Conservation (phyloP, 1,139 yeast genomes). For the Magnusiomyces ingens region DNA sequence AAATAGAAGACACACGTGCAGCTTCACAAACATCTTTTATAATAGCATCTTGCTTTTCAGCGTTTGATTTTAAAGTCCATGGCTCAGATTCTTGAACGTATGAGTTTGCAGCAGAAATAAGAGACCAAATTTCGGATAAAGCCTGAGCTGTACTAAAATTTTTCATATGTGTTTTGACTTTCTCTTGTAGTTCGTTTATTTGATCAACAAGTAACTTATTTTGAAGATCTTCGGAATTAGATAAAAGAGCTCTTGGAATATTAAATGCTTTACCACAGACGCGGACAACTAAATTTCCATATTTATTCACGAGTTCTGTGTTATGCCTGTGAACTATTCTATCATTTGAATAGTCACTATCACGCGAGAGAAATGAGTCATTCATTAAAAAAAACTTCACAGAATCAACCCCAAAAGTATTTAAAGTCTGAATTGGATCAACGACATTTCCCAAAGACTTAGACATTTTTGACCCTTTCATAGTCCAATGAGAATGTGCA, state of each 20-base stretch:
- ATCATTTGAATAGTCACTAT: constrained; percentile 68
- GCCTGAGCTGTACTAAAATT: constrained; percentile 55
- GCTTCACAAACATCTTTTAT: constrained; percentile 66
- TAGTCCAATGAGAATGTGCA: constrained; percentile 93
- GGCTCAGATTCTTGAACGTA: constrained; percentile 50
- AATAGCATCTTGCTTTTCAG: constrained; percentile 35
- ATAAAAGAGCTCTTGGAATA: constrained; percentile 39
- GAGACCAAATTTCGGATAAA: constrained; percentile 51
- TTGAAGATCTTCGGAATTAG: background rate
- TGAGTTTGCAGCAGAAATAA: constrained; percentile 56
- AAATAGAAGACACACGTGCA: constrained; percentile 57
- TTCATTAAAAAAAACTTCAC: constrained; percentile 71
- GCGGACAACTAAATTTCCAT: constrained; percentile 71
- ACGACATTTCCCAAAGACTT: constrained; percentile 94
- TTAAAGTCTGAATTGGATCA: constrained; percentile 64
- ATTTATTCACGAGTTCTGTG: constrained; percentile 61
- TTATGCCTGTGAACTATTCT: constrained; percentile 56
- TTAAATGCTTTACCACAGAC: constrained; percentile 66
- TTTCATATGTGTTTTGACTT: constrained; percentile 41
- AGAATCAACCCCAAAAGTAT: constrained; percentile 57
- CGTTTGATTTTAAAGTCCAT: constrained; percentile 38
- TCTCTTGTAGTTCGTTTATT: constrained; percentile 29
- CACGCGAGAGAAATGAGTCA: constrained; percentile 67
- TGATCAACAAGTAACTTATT: constrained; percentile 20
- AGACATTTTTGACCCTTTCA: constrained; percentile 88